Base-by-base conservation (phyloP, 2,329 filamentous ascomycete genomes). In the Bipolaris cookei region DNA sequence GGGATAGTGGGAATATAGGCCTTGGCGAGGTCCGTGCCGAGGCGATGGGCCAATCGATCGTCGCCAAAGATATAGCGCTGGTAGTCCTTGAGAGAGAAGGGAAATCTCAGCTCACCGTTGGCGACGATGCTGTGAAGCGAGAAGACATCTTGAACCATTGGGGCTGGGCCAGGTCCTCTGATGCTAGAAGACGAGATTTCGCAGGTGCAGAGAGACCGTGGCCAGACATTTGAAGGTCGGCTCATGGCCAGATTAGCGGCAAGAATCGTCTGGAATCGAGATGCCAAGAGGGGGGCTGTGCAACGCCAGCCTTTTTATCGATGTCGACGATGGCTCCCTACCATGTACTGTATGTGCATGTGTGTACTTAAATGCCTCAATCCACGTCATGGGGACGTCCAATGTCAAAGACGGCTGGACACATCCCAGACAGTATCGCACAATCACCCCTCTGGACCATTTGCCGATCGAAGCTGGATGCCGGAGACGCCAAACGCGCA, bases 1-100 rank as follows among this genome's bases (percentile, higher is more conserved):
- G 64, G 63, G 56, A 63, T 59, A 37, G 46, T 49, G 50, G 58
- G 51, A 53, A 69, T 62, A 55, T 67, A 68, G 39, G 65, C 64
- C 58, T 63, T 64, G 64, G 65, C 65, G 58, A 66, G 64, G 54
- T 67, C 64, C 52, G 64, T 69, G 60, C 67, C 67, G 49, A 68
- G 59, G 28, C 55, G 61, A 51, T 64, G 55, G 59, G 67, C 65
- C 65, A 67, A 57, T 54, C 55, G 61, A 56, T 63, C 64, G 57
- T 68, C 64, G 37, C 67, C 67, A 53, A 69, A 69, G n/a, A 68
- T 53, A 47, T 67, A 69, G 38, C 59, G 62, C 46, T 68, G 65
- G 46, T 68, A 69, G 37, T 68, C 65, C 13, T 59, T 61, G 53
- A 64, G 42, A 32, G 63, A 45, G 41, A 69, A 66, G 16, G 67